Evolutionary conservation across 345 rosid genomes (phyloP).

Genomic region (Pistacia vera): DNA sequence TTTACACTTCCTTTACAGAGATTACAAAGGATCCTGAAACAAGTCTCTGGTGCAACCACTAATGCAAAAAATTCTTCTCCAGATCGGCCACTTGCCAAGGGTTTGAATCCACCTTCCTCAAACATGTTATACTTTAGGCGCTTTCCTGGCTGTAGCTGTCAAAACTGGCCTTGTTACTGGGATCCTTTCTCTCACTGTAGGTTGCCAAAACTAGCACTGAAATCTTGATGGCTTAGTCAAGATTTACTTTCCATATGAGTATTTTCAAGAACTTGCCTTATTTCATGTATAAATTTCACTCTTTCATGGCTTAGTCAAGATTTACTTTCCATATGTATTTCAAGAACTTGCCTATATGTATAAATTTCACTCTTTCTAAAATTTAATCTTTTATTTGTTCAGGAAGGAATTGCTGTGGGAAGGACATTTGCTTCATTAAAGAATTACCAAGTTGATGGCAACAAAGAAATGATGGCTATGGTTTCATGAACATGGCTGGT

Average conservation of each 20-base stretch:
- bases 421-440: conserved; percentile 88
- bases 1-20: neutral
- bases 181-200: conserved; percentile 85
- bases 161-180: conserved; percentile 93
- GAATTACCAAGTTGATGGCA: conserved; percentile 93
- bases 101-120: conserved; percentile 90
- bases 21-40: neutral
- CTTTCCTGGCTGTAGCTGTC: conserved; percentile 65
- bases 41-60: neutral
- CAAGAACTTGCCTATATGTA: neutral
- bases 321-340: neutral
- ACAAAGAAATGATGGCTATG: conserved; percentile 99
- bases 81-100: conserved; percentile 95
- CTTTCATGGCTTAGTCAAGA: neutral
- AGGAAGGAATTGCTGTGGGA: conserved; percentile 99
- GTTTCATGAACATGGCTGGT: conserved; percentile 95
- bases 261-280: neutral
- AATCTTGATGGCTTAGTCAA: neutral
- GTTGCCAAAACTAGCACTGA: conserved; percentile 22
- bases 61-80: conserved; percentile 1
- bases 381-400: conserved; percentile 8
- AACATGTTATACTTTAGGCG: conserved; percentile 73
- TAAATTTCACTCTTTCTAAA: neutral
- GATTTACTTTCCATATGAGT: neutral
- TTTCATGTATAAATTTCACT: neutral